Evolutionary conservation across 108 stramenopile genomes (phyloP).

Genomic region (Cylindrotheca closterium): DNA sequence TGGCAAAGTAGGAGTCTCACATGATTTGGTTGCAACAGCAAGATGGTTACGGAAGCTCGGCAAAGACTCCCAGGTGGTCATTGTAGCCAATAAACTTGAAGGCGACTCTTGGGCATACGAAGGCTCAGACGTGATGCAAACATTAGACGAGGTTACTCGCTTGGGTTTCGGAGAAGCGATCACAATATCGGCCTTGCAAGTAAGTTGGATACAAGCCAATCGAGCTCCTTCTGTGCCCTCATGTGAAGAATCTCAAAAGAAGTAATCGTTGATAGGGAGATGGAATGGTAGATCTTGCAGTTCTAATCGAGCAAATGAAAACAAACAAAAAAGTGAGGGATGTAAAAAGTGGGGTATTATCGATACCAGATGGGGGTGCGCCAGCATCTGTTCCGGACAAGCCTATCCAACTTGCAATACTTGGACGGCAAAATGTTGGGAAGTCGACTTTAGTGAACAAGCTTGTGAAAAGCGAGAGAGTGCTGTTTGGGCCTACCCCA

Average conservation of each 20-base stretch:
- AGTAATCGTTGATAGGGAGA: constrained; percentile 88
- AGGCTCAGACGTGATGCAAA: constrained; percentile 53
- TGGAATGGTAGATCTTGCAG: constrained; percentile 81
- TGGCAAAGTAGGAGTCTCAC: constrained; percentile 68
- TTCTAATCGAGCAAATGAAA: constrained; percentile 55
- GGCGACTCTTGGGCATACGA: constrained; percentile 74
- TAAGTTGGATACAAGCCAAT: too few relatives aligned
- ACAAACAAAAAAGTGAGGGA: constrained; percentile 41
- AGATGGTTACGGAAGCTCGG: constrained; percentile 76
- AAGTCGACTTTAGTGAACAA: constrained; percentile 87
- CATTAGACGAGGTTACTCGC: constrained; percentile 62
- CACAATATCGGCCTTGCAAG: constrained; percentile 74
- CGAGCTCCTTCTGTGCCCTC: too few relatives aligned
- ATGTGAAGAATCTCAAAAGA: too few relatives aligned
- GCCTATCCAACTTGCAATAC: constrained; percentile 81
- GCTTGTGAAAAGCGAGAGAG: constrained; percentile 72
- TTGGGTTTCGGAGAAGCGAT: constrained; percentile 83
- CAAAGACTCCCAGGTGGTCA: constrained; percentile 36
- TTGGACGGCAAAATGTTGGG: constrained; percentile 90
- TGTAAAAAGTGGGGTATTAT: constrained; percentile 22
- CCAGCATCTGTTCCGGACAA: too few relatives aligned
- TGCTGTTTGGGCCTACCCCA: constrained; percentile 75
- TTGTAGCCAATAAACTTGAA: constrained; percentile 87
- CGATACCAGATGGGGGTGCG: too few relatives aligned
- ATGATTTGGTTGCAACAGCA: constrained; percentile 68